These are phyloP conservation scores for Tothia fuscella DNA, from an alignment of 2,329 filamentous ascomycete species.

Conservation along the genomic window DNA sequence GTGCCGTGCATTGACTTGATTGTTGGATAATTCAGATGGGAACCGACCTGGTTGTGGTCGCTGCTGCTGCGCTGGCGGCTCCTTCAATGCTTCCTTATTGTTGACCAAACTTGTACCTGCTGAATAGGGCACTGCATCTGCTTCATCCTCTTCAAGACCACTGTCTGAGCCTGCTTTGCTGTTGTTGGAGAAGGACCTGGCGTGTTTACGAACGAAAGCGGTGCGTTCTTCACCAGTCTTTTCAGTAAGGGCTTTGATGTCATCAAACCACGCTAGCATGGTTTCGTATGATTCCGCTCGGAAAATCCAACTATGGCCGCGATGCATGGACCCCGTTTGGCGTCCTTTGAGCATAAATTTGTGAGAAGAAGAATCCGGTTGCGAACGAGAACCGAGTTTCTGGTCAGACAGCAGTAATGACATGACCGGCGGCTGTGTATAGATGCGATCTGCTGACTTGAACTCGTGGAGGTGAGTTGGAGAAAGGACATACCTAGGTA, in stretches of 20 bases:
- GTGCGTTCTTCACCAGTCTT: slow-evolving; percentile 78
- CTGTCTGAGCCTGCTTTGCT: slow-evolving; percentile 47
- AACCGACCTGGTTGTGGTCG: slow-evolving; percentile 89
- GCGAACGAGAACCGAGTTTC: slow-evolving; percentile 85
- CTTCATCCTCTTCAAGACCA: slow-evolving; percentile 66
- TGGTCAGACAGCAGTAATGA: slow-evolving; percentile 90
- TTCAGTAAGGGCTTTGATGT: slow-evolving; percentile 81
- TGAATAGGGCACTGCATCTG: slow-evolving; percentile 53
- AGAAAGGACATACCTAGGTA: slow-evolving; percentile 75
- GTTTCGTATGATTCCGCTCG: slow-evolving; percentile 67
- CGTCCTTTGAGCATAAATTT: slow-evolving; percentile 97
- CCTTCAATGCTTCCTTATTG: slow-evolving; percentile 21
- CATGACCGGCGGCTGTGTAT: slow-evolving; percentile 79
- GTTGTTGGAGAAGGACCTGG: slow-evolving; percentile 60
- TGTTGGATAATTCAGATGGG: slow-evolving; percentile 83
- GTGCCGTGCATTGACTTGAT: slow-evolving; percentile 44
- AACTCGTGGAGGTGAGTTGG: slow-evolving; percentile 97
- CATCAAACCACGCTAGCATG: slow-evolving; percentile 94
- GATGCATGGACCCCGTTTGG: slow-evolving; percentile 85
- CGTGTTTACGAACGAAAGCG: slow-evolving; percentile 74
- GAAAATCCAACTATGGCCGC: slow-evolving; percentile 59
- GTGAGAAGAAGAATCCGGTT: slow-evolving; percentile 71
- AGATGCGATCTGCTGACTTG: slow-evolving; percentile 88
- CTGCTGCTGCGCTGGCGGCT: slow-evolving; percentile 27
- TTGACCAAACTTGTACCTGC: slow-evolving; percentile 36